phyloP scores from a whole-genome alignment of 495 filamentous ascomycete species.

The Glarea lozoyensis region DNA sequence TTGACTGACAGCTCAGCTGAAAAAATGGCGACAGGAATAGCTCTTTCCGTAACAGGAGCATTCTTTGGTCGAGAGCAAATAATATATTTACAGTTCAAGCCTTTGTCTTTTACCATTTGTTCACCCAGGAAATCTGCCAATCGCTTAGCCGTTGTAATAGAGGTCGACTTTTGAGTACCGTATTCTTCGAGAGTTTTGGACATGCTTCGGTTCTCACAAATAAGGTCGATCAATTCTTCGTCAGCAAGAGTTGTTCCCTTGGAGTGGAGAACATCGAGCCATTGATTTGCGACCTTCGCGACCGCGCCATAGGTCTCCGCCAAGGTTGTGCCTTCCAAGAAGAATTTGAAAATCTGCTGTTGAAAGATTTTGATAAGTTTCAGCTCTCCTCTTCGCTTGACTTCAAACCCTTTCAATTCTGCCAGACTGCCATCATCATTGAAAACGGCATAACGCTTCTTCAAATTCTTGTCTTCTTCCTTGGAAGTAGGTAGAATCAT shows the following conservation, averaged over 20 bases:
- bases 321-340: conserved; percentile 81
- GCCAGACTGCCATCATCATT: conserved; percentile 94
- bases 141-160: conserved; percentile 95
- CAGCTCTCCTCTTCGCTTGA: conserved; percentile 95
- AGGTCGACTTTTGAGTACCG: conserved; percentile 89
- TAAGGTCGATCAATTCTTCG: conserved; percentile 95
- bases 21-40: conserved; percentile 94
- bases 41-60: conserved; percentile 89
- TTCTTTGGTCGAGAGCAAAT: conserved; percentile 80
- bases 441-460: conserved; percentile 98
- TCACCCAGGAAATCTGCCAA: conserved; percentile 94
- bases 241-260: conserved; percentile 83
- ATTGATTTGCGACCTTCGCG: conserved; percentile 89
- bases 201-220: conserved; percentile 98
- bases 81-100: conserved; percentile 98
- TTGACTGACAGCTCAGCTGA: conserved; percentile 84
- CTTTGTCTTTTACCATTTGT: conserved; percentile 99
- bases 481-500: conserved; percentile 98
- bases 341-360: conserved; percentile 98
- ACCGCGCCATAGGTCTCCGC: conserved; percentile 85
- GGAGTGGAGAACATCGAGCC: conserved; percentile 88
- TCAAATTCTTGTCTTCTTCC: conserved; percentile 98
- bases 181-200: conserved; percentile 94
- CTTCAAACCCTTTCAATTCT: conserved; percentile 97
- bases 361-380: conserved; percentile 99